Evolutionary conservation across 768 basidiomycete genomes (phyloP).

Genomic region (Krasilnikovozyma curviuscula): DNA sequence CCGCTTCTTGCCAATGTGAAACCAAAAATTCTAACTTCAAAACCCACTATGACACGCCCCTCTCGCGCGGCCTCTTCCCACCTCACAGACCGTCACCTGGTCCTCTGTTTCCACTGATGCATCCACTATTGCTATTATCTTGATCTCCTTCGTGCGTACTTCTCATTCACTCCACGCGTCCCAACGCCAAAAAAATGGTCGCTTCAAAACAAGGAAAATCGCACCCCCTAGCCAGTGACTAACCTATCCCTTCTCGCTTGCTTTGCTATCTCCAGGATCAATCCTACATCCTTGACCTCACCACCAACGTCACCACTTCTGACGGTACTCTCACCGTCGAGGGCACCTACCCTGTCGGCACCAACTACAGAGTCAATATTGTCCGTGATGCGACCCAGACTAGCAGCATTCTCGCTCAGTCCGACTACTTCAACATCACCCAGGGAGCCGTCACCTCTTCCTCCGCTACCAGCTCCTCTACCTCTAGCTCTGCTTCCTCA

Average conservation of each 20-base stretch:
- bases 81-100: conserved; percentile 42
- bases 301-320: conserved; percentile 40
- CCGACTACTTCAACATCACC: conserved; percentile 39
- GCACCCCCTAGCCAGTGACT: not conserved
- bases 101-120: conserved; percentile 45
- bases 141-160: conserved; percentile 38
- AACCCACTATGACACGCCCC: too few relatives aligned
- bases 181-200: too few relatives aligned
- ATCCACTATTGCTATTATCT: conserved; percentile 45
- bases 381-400: conserved; percentile 34
- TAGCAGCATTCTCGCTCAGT: conserved; percentile 49
- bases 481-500: conserved; percentile 16
- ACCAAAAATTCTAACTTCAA: too few relatives aligned
- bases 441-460: conserved; percentile 17
- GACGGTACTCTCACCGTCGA: conserved; percentile 28
- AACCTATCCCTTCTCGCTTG: conserved; percentile 22
- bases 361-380: conserved; percentile 52
- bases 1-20: too few relatives aligned
- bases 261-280: conserved; percentile 17
- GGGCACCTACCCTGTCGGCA: not conserved
- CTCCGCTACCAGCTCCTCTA: conserved; percentile 22
- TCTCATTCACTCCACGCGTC: conserved; percentile 4
- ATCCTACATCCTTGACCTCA: conserved; percentile 20
- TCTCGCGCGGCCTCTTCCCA: conserved; percentile 9
- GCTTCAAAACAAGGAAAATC: too few relatives aligned